Percentiles rank a stretch among this genome's conserved stretches.
Conservation (phyloP, 2,329 filamentous ascomycete species). For the Sclerotinia nivalis region DNA sequence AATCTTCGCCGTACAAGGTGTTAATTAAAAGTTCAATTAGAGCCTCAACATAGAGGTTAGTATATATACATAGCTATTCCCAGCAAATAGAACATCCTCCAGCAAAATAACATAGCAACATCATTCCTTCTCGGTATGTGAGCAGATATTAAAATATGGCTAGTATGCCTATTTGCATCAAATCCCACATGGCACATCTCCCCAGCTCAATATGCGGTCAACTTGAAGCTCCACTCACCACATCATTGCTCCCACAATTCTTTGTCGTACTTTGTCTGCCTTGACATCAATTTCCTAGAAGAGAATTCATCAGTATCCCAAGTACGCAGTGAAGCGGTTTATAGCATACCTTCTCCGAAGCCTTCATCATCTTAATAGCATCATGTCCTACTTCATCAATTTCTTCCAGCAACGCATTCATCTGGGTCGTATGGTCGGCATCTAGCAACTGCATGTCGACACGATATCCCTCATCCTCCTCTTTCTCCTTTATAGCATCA, state of each 20-base stretch:
- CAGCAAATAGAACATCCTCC: background rate
- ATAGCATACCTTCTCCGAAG: constrained; percentile 36
- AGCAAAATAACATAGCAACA: background rate
- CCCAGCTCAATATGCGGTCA: background rate
- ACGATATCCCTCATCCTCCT: constrained; percentile 26
- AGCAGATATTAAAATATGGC: background rate
- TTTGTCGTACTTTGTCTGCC: constrained; percentile 11
- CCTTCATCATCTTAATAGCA: constrained; percentile 33
- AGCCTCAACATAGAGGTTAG: background rate
- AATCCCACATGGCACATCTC: background rate
- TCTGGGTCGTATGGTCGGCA: constrained; percentile 27
- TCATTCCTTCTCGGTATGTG: background rate
- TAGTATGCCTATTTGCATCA: background rate
- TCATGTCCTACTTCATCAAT: constrained; percentile 29
- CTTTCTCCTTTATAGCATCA: constrained; percentile 28
- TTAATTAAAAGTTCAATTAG: background rate
- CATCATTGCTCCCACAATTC: constrained; percentile 16
- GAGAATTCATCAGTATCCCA: constrained; percentile 1
- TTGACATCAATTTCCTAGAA: constrained; percentile 27
- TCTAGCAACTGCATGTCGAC: constrained; percentile 33
- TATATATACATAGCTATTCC: background rate
- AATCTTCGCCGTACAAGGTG: background rate
- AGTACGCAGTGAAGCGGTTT: background rate
- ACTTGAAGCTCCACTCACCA: background rate
- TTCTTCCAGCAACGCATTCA: constrained; percentile 32